Evolutionary conservation across 1,139 yeast species (phyloP).

Genomic region (Blastobotrys arbuscula): DNA sequence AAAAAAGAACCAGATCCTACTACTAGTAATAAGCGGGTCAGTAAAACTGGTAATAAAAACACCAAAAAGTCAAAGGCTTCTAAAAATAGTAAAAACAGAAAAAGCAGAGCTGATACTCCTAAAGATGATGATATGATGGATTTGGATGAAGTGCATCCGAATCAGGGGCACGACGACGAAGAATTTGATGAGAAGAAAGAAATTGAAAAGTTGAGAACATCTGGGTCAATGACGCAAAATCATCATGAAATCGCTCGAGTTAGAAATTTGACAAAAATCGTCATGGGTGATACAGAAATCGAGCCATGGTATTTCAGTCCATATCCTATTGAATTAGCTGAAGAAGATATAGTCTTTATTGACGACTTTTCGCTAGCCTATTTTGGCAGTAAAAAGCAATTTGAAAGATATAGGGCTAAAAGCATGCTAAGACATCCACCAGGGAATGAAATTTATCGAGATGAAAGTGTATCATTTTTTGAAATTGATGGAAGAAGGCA

Average conservation of each 20-base stretch:
- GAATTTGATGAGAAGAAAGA: conserved; percentile 84
- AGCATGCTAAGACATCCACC: conserved; percentile 90
- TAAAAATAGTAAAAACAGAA: conserved; percentile 33
- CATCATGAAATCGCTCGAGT: conserved; percentile 83
- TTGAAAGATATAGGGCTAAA: conserved; percentile 82
- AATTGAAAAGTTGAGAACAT: conserved; percentile 80
- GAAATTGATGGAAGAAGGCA: conserved; percentile 96
- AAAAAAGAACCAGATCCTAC: conserved; percentile 36
- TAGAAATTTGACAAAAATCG: conserved; percentile 68
- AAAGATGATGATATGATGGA: conserved; percentile 53
- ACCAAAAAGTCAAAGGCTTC: conserved; percentile 42
- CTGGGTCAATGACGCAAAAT: conserved; percentile 96
- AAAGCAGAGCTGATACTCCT: conserved; percentile 1
- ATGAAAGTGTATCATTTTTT: conserved; percentile 75
- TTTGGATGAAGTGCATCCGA: conserved; percentile 77
- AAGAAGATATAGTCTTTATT: conserved; percentile 79
- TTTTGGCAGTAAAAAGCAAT: conserved; percentile 84
- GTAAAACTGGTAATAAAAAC: conserved; percentile 43
- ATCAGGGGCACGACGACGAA: conserved; percentile 51
- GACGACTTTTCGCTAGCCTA: conserved; percentile 89
- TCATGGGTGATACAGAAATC: conserved; percentile 84
- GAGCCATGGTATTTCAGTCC: conserved; percentile 99
- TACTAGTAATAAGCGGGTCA: conserved; percentile 20
- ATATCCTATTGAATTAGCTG: conserved; percentile 90
- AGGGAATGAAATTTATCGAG: conserved; percentile 94